Percentiles rank a stretch among this genome's conserved stretches.
Conservation (phyloP, 2,329 filamentous ascomycete species). For the Penicillium sp. region DNA sequence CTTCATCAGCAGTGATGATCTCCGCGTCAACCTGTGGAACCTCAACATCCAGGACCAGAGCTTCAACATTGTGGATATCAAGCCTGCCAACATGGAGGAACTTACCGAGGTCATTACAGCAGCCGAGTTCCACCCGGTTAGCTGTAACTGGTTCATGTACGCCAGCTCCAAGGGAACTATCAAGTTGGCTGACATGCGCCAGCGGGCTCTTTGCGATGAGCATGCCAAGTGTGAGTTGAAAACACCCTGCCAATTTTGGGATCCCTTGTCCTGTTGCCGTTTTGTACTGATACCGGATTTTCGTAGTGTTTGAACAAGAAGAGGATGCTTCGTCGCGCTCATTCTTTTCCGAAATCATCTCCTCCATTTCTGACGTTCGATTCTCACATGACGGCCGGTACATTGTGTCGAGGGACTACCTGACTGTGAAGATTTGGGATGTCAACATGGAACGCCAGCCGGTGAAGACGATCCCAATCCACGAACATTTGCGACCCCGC, state of each 20-base stretch:
- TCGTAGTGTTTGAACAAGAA: slow-evolving; percentile 93
- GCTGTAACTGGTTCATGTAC: slow-evolving; percentile 99
- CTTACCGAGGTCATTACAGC: slow-evolving; percentile 98
- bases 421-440: slow-evolving; percentile 99
- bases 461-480: slow-evolving; percentile 97
- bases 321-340: slow-evolving; percentile 96
- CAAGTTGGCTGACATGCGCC: slow-evolving; percentile 97
- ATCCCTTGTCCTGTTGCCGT: neutral
- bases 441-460: slow-evolving; percentile 99
- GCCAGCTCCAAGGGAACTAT: slow-evolving; percentile 99
- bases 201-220: slow-evolving; percentile 93
- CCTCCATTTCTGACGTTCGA: slow-evolving; percentile 96
- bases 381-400: slow-evolving; percentile 97
- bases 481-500: slow-evolving; percentile 91
- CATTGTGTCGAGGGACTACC: slow-evolving; percentile 95
- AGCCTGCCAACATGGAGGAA: slow-evolving; percentile 99
- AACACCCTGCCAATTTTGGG: slow-evolving; percentile 1
- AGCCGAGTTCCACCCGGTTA: slow-evolving; percentile 93
- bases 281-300: slow-evolving; percentile 20
- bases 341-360: slow-evolving; percentile 99
- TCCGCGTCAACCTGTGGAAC: slow-evolving; percentile 98
- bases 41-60: slow-evolving; percentile 99
- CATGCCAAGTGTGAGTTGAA: slow-evolving; percentile 83
- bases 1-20: slow-evolving; percentile 97
- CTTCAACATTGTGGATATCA: slow-evolving; percentile 99